Conservation (phyloP, 768 basidiomycete genomes). For the Dioszegia aurantiaca region DNA sequence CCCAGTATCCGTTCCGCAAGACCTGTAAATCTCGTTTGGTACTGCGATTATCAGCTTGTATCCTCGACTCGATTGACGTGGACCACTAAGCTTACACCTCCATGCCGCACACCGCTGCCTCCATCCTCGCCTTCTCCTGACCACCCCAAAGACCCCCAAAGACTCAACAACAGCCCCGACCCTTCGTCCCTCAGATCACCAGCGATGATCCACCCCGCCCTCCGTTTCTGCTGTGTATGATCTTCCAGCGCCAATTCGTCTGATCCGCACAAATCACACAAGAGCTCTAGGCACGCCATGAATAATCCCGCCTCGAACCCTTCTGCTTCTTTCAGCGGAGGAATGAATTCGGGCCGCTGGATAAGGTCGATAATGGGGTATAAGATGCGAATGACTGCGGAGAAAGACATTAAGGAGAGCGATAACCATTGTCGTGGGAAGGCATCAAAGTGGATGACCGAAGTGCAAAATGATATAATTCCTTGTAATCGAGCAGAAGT, state of each 20-base stretch:
- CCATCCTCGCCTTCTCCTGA: constrained; percentile 56
- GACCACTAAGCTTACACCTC: constrained; percentile 60
- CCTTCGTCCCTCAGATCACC: constrained; percentile 94
- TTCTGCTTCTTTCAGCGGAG: constrained; percentile 61
- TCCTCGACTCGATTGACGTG: background rate
- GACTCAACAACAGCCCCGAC: constrained; percentile 67
- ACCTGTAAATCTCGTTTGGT: constrained; percentile 75
- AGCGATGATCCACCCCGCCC: constrained; percentile 92
- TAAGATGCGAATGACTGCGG: constrained; percentile 81
- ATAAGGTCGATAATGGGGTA: constrained; percentile 75
- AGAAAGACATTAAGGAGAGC: constrained; percentile 81
- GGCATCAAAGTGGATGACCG: constrained; percentile 79
- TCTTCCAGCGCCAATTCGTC: constrained; percentile 92
- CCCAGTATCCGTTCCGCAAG: constrained; percentile 87
- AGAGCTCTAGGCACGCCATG: constrained; percentile 74
- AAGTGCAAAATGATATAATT: constrained; percentile 75
- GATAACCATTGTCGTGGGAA: constrained; percentile 91
- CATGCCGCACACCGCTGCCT: constrained; percentile 54
- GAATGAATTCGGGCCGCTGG: constrained; percentile 70
- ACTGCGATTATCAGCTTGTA: constrained; percentile 48
- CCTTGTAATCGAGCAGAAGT: constrained; percentile 68
- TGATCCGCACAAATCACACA: constrained; percentile 79
- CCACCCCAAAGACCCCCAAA: constrained; percentile 86
- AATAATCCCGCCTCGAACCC: constrained; percentile 75
- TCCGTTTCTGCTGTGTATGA: constrained; percentile 92